These are phyloP conservation scores for Apiospora kogelbergensis DNA, from an alignment of 2,329 filamentous ascomycete species.

Conservation along the genomic window DNA sequence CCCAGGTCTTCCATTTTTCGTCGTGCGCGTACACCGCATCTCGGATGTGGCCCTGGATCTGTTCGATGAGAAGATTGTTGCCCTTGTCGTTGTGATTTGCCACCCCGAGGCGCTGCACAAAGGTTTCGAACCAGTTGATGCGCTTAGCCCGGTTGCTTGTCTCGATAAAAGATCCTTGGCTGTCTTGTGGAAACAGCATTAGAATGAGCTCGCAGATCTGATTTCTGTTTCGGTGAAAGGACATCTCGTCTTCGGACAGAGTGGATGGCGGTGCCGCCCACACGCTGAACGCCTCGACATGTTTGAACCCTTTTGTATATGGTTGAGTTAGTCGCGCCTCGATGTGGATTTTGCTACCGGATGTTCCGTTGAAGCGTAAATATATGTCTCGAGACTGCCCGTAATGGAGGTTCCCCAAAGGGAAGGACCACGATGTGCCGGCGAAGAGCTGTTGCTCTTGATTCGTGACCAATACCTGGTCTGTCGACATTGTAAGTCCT, in stretches of 20 bases:
- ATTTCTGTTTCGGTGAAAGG: neutral
- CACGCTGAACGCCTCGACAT: neutral
- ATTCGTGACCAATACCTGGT: neutral
- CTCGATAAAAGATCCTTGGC: constrained; percentile 49
- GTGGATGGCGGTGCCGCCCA: neutral
- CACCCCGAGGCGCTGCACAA: constrained; percentile 36
- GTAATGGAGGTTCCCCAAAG: constrained; percentile 56
- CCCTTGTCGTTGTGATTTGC: constrained; percentile 33
- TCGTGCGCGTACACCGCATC: constrained; percentile 41
- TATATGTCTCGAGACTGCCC: constrained; percentile 61
- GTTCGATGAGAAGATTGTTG: constrained; percentile 48
- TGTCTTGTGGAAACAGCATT: constrained; percentile 26
- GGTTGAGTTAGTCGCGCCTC: neutral
- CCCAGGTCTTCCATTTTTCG: constrained; percentile 50
- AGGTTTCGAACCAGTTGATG: constrained; percentile 32
- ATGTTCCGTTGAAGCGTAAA: constrained; percentile 30
- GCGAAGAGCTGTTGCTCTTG: neutral
- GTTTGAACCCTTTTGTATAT: neutral
- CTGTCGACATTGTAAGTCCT: neutral
- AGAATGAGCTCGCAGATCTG: constrained; percentile 17
- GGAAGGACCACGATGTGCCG: constrained; percentile 36
- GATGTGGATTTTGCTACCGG: neutral
- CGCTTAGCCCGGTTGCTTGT: constrained; percentile 48
- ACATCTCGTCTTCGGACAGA: neutral
- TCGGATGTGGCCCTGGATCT: constrained; percentile 52